Conservation (phyloP, 129 eudicot species). For the Gnaphalium uliginosum region DNA sequence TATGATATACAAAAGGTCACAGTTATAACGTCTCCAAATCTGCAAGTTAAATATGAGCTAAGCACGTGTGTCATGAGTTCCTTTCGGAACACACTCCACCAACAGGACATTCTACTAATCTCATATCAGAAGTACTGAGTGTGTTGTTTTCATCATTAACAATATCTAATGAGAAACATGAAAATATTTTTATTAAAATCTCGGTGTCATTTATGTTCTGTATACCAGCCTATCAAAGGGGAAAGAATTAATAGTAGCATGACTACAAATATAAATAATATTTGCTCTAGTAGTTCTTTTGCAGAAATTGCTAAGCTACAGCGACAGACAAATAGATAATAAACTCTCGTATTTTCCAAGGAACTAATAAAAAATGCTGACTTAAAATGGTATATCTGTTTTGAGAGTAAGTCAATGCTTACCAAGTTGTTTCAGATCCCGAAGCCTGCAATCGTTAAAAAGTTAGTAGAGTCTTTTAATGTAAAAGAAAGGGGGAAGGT, state of each 20-base stretch:
- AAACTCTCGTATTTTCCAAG: slow-evolving; percentile 4
- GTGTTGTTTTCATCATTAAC: slow-evolving; percentile 8
- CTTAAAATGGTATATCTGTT: background rate
- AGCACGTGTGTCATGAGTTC: slow-evolving; percentile 12
- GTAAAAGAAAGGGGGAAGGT: slow-evolving; percentile 12
- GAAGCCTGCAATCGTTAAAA: slow-evolving; percentile 56
- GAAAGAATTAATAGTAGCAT: background rate
- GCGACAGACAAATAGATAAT: background rate
- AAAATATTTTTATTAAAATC: background rate
- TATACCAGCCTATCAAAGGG: slow-evolving; percentile 14
- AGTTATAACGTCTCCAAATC: background rate
- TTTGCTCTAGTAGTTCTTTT: slow-evolving; percentile 12
- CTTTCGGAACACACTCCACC: background rate
- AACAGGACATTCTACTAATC: slow-evolving; percentile 6
- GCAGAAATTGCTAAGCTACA: slow-evolving; percentile 4
- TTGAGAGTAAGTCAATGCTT: slow-evolving; percentile 25
- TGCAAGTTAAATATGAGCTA: background rate
- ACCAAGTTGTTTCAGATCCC: slow-evolving; percentile 95
- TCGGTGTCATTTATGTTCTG: background rate
- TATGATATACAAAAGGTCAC: background rate
- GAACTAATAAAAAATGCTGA: slow-evolving; percentile 2
- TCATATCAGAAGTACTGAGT: slow-evolving; percentile 9
- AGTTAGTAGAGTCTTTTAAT: slow-evolving; percentile 15
- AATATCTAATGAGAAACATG: slow-evolving; percentile 13
- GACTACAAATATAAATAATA: slow-evolving; percentile 12